Base-by-base conservation (phyloP, 495 filamentous ascomycete species). In the Penicillium waksmanii region DNA sequence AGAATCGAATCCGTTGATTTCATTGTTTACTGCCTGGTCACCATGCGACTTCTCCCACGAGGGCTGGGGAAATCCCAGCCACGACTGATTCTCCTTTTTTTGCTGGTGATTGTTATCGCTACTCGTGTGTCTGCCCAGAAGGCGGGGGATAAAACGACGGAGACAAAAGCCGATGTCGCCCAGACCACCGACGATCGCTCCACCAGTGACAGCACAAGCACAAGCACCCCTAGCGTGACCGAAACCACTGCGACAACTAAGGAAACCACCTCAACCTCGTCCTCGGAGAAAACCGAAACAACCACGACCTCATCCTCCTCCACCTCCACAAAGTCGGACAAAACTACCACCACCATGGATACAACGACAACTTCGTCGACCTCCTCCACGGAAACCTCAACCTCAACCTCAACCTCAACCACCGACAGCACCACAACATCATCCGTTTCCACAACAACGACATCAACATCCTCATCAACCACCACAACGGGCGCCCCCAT, bases 181-280 rank as follows among this genome's bases (percentile, higher is more conserved):
- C 61, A 64, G 66, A 68, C 68, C 66, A 66, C 66, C 63, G 66
- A 54, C 61, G 68, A 70, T 66, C 68, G 42, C 53, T 67, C 64
- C 21, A 61, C 61, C 54, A 67, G 61, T 60, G 64, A 69, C 47
- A 69, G 48, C 36, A 23, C 23, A 23, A 38, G 36, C 36, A 38
- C 36, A 12, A 38, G 9, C 47, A 47, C 62, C 51, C 54, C 64
- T 58, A 69, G 61, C 54, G 61, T 52, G 56, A 64, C 53, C 47
- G 52, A 55, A 33, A 66, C 62, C 55, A 61, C 65, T 44, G 51
- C 57, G 21, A 62, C 59, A 35, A 60, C 63, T 34, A 58, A 58
- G n/a, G 27, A 54, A 9, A 42, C 62, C 53, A 55, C 66, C 15
- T 61, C 64, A 31, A 62, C 67, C 10, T 63, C 65, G 12, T 55